phyloP scores from a whole-genome alignment of 441 rosid species.

The Jatropha multifida region DNA sequence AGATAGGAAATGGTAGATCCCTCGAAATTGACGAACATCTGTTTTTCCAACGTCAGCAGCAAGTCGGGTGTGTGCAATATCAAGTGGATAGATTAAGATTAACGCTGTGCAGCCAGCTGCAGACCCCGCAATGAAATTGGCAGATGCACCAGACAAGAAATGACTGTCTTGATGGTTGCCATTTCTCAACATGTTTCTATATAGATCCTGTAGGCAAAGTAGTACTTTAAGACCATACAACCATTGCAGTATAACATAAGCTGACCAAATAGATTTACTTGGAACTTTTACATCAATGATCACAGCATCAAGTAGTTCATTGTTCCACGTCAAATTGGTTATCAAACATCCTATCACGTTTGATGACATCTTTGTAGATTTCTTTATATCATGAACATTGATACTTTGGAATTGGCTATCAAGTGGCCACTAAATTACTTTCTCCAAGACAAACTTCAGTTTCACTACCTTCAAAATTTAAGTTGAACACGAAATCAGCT shows the following conservation, averaged over 20 bases:
- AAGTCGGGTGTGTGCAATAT: slow-evolving; percentile 91
- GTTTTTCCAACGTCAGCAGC: slow-evolving; percentile 90
- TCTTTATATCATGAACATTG: neutral
- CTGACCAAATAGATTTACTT: neutral
- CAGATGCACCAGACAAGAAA: slow-evolving; percentile 59
- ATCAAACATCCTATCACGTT: neutral
- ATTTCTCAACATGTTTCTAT: slow-evolving; percentile 63
- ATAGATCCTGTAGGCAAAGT: slow-evolving; percentile 59
- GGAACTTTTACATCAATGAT: neutral
- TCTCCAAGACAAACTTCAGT: neutral
- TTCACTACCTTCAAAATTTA: neutral
- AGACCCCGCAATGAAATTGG: slow-evolving; percentile 88
- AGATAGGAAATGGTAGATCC: slow-evolving; percentile 74
- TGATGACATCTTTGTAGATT: neutral
- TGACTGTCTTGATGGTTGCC: slow-evolving; percentile 45
- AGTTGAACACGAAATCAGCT: slow-evolving; percentile 4
- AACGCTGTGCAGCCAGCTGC: slow-evolving; percentile 88
- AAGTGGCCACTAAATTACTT: neutral
- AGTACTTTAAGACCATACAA: slow-evolving; percentile 5
- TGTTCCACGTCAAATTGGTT: neutral
- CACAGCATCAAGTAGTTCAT: neutral
- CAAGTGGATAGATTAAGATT: slow-evolving; percentile 87
- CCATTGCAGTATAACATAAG: slow-evolving; percentile 6
- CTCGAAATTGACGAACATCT: slow-evolving; percentile 74
- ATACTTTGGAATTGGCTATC: neutral